phyloP scores from a whole-genome alignment of 768 basidiomycete genomes.

The Hygrocybe coccinea region DNA sequence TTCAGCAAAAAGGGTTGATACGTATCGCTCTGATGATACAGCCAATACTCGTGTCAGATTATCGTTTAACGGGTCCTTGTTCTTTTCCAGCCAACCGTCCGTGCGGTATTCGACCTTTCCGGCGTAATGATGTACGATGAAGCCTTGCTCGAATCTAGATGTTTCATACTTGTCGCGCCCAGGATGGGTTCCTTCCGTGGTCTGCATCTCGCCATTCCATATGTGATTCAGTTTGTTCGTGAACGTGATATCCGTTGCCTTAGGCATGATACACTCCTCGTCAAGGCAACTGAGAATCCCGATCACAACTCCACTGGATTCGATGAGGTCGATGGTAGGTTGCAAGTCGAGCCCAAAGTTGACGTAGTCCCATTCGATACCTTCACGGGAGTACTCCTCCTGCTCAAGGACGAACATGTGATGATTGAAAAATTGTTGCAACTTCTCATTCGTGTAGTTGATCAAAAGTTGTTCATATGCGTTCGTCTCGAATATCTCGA shows the following conservation, averaged over 20 bases:
- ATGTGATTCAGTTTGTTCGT: conserved; percentile 83
- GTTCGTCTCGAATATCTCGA: conserved; percentile 94
- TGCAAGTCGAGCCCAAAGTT: conserved; percentile 97
- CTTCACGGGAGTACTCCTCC: conserved; percentile 94
- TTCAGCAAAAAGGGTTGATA: conserved; percentile 81
- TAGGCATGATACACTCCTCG: conserved; percentile 99
- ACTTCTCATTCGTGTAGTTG: conserved; percentile 98
- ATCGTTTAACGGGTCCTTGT: conserved; percentile 97
- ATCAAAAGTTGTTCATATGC: conserved; percentile 97
- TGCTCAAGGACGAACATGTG: conserved; percentile 99
- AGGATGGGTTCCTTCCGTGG: conserved; percentile 55
- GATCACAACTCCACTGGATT: conserved; percentile 71
- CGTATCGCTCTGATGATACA: conserved; percentile 73
- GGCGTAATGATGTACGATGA: conserved; percentile 93
- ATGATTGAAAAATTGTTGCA: conserved; percentile 98
- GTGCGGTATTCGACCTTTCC: conserved; percentile 95
- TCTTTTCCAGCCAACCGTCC: conserved; percentile 97
- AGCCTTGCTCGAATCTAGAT: conserved; percentile 87
- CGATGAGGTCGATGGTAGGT: conserved; percentile 97
- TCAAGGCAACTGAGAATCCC: conserved; percentile 92
- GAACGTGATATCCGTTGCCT: conserved; percentile 91
- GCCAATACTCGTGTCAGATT: conserved; percentile 87
- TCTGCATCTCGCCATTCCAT: conserved; percentile 55
- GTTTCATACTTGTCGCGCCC: conserved; percentile 82
- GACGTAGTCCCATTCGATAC: conserved; percentile 96